Evolutionary conservation across 371 early-diverging fungal species (phyloP), one percentile per base, ranked within the genome.

Genomic region (Rhizomucor pusillus): DNA sequence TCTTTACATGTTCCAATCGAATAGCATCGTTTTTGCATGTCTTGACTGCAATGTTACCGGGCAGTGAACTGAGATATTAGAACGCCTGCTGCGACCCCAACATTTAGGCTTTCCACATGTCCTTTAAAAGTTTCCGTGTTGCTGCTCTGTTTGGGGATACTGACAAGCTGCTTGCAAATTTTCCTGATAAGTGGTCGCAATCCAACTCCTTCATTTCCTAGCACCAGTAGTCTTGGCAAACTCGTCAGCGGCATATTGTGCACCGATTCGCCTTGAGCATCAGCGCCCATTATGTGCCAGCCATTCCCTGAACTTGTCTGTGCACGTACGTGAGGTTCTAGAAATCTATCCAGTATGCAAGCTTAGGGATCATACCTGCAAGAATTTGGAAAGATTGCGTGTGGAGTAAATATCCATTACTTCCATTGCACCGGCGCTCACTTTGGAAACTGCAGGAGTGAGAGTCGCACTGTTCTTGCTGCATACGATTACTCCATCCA

Each of bases 191-290:
- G 66, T 10, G 64, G 65, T 1, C 84, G 60, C 29, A 87, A 44
- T 1, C 88, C 88, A 6, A 46, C 51, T 1, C 85, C 88, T 66
- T 87, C 88, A 50, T 77, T 84, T 1, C 88, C 88, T n/a, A 87
- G 55, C 0, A 87, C 88, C 10, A 87, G 61, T 20, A 87, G 65
- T 7, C 60, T 51, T 1, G 77, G 77, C 16, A 56, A 33, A 13
- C 33, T 53, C 13, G 46, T 9, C 10, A n/a, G 36, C 16, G 13
- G 9, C n/a, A 43, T 16, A 29, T 23, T 18, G 50, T 50, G 10
- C 0, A 34, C 50, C 13, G 50, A 23, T 60, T 50, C 14, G 50
- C 53, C 69, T 14, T 56, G 54, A 12, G 50, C 68, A 33, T 67
- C 77, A 5, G 83, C 83, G n/a, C 83, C 87, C 24, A 71, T 56